Conservation (phyloP, 148 eudicot genomes). For the Mesembryanthemum crystallinum region DNA sequence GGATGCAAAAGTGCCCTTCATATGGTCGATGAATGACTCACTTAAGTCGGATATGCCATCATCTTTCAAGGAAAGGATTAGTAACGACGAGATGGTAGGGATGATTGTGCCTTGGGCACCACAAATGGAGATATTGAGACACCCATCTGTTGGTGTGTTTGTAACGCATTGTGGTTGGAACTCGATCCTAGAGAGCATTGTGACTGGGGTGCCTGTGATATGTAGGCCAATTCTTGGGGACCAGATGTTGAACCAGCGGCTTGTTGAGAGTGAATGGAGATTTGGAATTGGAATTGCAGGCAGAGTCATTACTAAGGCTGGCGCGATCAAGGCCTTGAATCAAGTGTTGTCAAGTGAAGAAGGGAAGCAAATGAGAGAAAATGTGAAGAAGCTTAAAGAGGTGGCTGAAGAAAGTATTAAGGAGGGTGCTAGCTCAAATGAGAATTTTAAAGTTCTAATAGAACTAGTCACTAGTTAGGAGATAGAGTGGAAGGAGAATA, state of each 20-base stretch:
- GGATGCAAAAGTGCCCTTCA: conserved; percentile 38
- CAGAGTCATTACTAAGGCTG: conserved; percentile 37
- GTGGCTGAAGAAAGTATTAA: conserved; percentile 35
- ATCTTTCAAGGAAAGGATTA: conserved; percentile 36
- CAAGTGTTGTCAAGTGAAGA: conserved; percentile 32
- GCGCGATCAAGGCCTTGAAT: conserved; percentile 26
- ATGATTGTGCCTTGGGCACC: conserved; percentile 76
- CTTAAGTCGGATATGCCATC: conserved; percentile 30
- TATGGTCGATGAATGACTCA: conserved; percentile 56
- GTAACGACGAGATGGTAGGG: conserved; percentile 20
- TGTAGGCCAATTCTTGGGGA: conserved; percentile 70
- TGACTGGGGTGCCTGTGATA: conserved; percentile 57
- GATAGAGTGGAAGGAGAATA: not conserved
- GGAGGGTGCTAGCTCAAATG: conserved; percentile 38
- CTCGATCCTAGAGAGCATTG: conserved; percentile 63
- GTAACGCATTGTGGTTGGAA: conserved; percentile 83
- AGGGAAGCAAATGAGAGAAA: conserved; percentile 35
- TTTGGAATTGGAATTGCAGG: conserved; percentile 50
- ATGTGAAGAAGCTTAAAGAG: conserved; percentile 25
- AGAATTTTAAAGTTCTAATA: conserved; percentile 32
- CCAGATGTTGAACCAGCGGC: conserved; percentile 43
- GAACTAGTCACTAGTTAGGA: conserved; percentile 2
- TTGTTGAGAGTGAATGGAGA: conserved; percentile 43
- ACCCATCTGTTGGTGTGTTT: conserved; percentile 48
- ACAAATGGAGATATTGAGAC: conserved; percentile 48